Evolutionary conservation across 2,329 filamentous ascomycete genomes (phyloP).

Genomic region (Colletotrichum aenigma): DNA sequence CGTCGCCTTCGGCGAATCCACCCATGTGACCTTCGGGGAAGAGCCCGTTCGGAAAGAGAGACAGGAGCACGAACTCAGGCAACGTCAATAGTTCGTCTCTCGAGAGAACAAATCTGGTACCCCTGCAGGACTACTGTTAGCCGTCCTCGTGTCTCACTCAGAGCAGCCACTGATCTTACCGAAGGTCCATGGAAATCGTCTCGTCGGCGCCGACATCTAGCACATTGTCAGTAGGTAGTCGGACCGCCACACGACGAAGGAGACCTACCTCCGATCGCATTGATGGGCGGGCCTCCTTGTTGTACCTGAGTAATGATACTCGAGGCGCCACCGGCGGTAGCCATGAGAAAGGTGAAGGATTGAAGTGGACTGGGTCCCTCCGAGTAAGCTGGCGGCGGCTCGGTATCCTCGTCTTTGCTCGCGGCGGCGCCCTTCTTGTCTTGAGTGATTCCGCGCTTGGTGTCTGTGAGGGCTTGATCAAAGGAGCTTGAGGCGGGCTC

Average conservation of each 20-base stretch:
- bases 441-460: slow-evolving; percentile 81
- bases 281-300: slow-evolving; percentile 88
- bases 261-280: slow-evolving; percentile 81
- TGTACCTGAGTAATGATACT: slow-evolving; percentile 99
- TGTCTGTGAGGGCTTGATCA: slow-evolving; percentile 68
- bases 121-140: slow-evolving; percentile 58
- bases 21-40: slow-evolving; percentile 97
- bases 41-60: slow-evolving; percentile 97
- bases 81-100: slow-evolving; percentile 93
- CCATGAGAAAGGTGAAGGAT: slow-evolving; percentile 97
- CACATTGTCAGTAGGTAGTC: neutral
- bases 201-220: slow-evolving; percentile 85
- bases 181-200: slow-evolving; percentile 91
- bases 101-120: slow-evolving; percentile 90
- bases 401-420: slow-evolving; percentile 80
- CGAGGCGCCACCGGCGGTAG: slow-evolving; percentile 92
- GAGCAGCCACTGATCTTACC: slow-evolving; percentile 58
- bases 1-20: slow-evolving; percentile 88
- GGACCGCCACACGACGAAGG: neutral
- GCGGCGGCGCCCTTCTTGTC: slow-evolving; percentile 80
- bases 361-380: slow-evolving; percentile 92
- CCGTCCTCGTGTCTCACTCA: neutral
- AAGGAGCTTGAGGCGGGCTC: slow-evolving; percentile 39
- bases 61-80: slow-evolving; percentile 95
- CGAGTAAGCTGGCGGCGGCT: slow-evolving; percentile 94